phyloP scores from a whole-genome alignment of 768 basidiomycete genomes.

The Cystofilobasidium capitatum region DNA sequence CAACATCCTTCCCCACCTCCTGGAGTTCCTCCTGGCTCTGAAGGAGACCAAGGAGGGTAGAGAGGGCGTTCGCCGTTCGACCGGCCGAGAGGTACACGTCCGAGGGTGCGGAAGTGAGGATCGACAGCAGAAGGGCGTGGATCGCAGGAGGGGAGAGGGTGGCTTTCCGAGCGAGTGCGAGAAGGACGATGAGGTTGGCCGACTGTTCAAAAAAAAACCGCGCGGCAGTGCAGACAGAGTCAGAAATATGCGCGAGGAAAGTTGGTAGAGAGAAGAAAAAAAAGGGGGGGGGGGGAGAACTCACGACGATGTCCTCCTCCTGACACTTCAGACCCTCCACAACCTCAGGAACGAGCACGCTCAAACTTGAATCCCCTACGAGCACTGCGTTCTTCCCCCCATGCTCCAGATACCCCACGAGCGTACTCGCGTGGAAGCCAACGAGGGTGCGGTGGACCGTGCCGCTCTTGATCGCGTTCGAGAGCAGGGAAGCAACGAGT shows the following conservation, averaged over 20 bases:
- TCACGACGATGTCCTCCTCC: constrained; percentile 16
- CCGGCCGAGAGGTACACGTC: not conserved
- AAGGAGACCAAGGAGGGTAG: constrained; percentile 14
- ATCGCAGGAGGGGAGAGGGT: constrained; percentile 53
- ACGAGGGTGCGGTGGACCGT: constrained; percentile 58
- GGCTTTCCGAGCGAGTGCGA: constrained; percentile 59
- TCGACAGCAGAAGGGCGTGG: constrained; percentile 38
- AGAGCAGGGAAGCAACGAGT: constrained; percentile 59
- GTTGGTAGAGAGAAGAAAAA: not conserved
- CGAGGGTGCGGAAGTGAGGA: constrained; percentile 8
- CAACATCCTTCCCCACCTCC: constrained; percentile 17
- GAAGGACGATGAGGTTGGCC: constrained; percentile 62
- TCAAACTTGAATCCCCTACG: constrained; percentile 49
- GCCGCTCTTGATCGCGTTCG: constrained; percentile 42
- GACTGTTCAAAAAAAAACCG: too few relatives aligned
- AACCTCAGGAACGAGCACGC: constrained; percentile 33
- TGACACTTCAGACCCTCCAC: constrained; percentile 29
- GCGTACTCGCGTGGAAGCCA: constrained; percentile 67
- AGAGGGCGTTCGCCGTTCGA: constrained; percentile 3
- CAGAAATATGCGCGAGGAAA: not conserved
- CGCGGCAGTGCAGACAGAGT: constrained; percentile 12
- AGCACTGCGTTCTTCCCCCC: constrained; percentile 41
- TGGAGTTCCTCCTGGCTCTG: constrained; percentile 23
- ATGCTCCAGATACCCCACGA: constrained; percentile 65
- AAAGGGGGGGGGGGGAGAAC: not conserved